These are phyloP conservation scores for Echinochloa phyllopogon DNA, from an alignment of 176 grass and related monocot species.

Conservation along the genomic window DNA sequence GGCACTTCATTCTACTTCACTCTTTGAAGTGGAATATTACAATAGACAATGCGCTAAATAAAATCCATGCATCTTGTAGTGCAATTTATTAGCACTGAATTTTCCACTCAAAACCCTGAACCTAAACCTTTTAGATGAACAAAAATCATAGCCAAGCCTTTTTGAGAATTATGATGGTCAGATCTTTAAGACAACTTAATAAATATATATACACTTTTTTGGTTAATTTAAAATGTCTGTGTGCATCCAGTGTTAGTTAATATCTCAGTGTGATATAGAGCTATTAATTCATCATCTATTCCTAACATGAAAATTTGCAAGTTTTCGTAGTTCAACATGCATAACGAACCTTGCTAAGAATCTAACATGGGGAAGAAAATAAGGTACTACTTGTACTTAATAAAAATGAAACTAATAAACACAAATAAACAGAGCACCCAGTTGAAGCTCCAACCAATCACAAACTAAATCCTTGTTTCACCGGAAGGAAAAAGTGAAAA, in stretches of 20 bases:
- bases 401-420: not conserved
- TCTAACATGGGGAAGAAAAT: conserved; percentile 1
- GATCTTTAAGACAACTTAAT: not conserved
- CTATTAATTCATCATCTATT: not conserved
- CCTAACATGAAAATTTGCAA: not conserved
- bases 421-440: not conserved
- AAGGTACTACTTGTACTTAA: not conserved
- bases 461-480: not conserved
- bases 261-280: not conserved
- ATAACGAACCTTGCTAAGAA: not conserved
- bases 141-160: not conserved
- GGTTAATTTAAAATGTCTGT: not conserved
- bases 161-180: not conserved
- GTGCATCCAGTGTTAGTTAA: not conserved
- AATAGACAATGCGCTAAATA: not conserved
- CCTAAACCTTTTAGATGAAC: not conserved
- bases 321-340: conserved; percentile 12
- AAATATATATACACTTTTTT: not conserved
- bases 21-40: not conserved
- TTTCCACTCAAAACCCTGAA: not conserved
- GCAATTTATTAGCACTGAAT: not conserved
- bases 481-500: not conserved
- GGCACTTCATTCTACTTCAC: not conserved
- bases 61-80: not conserved
- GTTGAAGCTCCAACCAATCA: not conserved